Conservation (phyloP, 1,139 yeast genomes). For the Sugiyamaella grinbergsii region DNA sequence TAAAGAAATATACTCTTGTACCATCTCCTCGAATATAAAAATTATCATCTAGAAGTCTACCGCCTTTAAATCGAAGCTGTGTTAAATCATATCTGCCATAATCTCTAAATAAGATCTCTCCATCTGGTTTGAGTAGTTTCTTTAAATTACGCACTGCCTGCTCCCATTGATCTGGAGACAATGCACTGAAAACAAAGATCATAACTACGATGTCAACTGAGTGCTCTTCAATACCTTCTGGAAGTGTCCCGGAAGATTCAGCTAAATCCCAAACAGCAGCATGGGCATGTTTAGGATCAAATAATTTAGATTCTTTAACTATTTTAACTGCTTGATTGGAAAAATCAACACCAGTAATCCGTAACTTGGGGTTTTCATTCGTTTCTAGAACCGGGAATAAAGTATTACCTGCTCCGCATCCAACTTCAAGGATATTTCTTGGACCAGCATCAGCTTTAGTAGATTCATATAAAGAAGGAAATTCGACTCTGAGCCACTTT, state of each 20-base stretch:
- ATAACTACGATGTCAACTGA: constrained; percentile 89
- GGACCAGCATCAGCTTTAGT: constrained; percentile 72
- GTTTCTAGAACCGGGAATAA: constrained; percentile 83
- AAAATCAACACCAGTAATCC: constrained; percentile 85
- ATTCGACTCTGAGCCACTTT: constrained; percentile 93
- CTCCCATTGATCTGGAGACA: constrained; percentile 89
- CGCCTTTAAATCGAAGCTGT: constrained; percentile 89
- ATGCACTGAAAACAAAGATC: constrained; percentile 92
- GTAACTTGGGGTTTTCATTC: constrained; percentile 75
- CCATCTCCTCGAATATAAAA: constrained; percentile 98
- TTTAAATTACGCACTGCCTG: constrained; percentile 71
- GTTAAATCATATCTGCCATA: constrained; percentile 96
- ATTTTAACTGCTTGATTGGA: constrained; percentile 87
- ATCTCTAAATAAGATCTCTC: constrained; percentile 84
- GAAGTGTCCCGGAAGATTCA: constrained; percentile 69
- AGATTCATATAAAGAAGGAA: constrained; percentile 79
- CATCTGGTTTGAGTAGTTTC: constrained; percentile 87
- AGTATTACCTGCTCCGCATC: constrained; percentile 99
- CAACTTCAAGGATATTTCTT: constrained; percentile 80
- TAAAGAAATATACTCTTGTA: constrained; percentile 93
- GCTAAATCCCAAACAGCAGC: constrained; percentile 98
- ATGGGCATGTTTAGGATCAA: constrained; percentile 64
- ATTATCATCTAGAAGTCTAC: constrained; percentile 83
- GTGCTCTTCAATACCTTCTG: constrained; percentile 78
- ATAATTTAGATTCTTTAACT: constrained; percentile 60